A percentile compares a stretch with the other conserved stretches of the same genome.
These are phyloP conservation scores for Dimocarpus longan DNA, from an alignment of 345 rosid genomes.

Conservation along the genomic window DNA sequence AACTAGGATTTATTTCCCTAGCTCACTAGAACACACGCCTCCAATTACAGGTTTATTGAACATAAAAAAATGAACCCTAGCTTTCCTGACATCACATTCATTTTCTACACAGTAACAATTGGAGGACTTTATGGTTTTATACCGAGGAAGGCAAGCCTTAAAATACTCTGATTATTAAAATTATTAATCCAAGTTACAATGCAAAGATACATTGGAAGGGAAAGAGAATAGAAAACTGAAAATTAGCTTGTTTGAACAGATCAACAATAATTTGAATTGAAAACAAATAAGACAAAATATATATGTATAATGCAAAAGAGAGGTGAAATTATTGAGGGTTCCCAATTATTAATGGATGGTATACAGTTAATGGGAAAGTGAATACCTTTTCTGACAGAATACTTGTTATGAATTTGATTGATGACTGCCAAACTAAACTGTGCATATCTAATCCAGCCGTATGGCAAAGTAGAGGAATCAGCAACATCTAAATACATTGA, in stretches of 20 bases:
- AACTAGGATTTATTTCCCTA: not conserved
- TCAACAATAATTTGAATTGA: not conserved
- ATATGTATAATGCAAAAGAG: not conserved
- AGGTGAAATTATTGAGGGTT: not conserved
- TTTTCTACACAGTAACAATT: not conserved
- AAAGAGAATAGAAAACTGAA: not conserved
- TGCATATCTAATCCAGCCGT: conserved; percentile 94
- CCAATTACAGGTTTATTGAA: not conserved
- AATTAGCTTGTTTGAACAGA: not conserved
- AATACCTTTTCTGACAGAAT: conserved; percentile 82
- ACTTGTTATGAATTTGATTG: conserved; percentile 75
- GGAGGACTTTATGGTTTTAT: not conserved
- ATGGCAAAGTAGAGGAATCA: conserved; percentile 74
- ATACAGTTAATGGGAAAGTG: not conserved
- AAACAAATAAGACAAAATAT: too few relatives aligned
- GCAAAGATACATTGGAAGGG: too few relatives aligned
- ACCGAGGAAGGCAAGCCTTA: not conserved
- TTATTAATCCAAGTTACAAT: too few relatives aligned
- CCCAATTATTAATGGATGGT: not conserved
- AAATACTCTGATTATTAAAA: not conserved
- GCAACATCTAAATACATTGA: conserved; percentile 98
- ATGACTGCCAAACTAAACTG: conserved; percentile 88
- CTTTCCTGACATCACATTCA: not conserved
- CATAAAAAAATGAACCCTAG: not conserved
- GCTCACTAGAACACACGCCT: not conserved